Base-by-base conservation (phyloP, 2,329 filamentous ascomycete species). In the Purpureocillium lavendulum region DNA sequence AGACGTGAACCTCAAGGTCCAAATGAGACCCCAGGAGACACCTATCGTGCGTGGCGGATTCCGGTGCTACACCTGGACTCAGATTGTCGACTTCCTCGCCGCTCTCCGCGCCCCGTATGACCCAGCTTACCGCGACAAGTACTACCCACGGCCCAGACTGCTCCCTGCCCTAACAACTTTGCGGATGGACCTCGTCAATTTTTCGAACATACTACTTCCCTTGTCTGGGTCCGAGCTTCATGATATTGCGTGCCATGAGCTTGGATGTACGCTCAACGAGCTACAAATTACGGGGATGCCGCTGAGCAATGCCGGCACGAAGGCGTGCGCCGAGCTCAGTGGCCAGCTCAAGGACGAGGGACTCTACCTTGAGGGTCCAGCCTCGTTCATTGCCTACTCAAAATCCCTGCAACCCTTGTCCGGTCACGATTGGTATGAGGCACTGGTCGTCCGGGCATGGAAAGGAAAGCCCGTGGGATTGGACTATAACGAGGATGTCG, bases 131-230 rank as follows among this genome's bases (percentile, higher is more conserved):
- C n/a, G n/a, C n/a, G n/a, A n/a, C n/a, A n/a, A n/a, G n/a, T n/a
- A n/a, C n/a, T n/a, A n/a, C n/a, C n/a, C n/a, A n/a, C n/a, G n/a
- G n/a, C n/a, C n/a, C n/a, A n/a, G n/a, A n/a, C n/a, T n/a, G n/a
- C n/a, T n/a, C n/a, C n/a, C n/a, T n/a, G n/a, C n/a, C n/a, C 58
- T 77, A 4, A 57, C 62, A 17, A 60, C 59, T 14, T 53, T 76
- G 32, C 67, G 72, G 29, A 62, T 77, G 28, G 73, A 77, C 43
- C 62, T 76, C 14, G 69, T 76, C 48, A 76, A 75, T 46, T 77
- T 75, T 35, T 63, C 65, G 2, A 63, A 69, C 30, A 56, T 65
- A 2, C 58, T 67, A 18, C 53, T 74, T 26, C 62, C 63, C 3
- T 67, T 61, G 39, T 65, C 69, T 1, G 68, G 66, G 2, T 54